Conservation (phyloP, 805 yeast species). For the Pichia heedii region DNA sequence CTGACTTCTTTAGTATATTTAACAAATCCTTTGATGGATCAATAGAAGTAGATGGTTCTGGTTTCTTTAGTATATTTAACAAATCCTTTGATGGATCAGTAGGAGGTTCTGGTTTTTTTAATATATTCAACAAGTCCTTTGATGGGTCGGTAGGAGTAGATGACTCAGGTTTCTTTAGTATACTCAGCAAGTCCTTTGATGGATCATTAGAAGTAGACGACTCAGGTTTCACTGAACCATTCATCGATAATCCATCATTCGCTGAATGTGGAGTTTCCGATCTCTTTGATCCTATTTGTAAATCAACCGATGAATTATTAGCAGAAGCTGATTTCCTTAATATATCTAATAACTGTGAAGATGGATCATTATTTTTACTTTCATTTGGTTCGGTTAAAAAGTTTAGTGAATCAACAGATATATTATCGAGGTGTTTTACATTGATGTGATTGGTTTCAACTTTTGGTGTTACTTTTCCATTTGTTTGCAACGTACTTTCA, state of each 20-base stretch:
- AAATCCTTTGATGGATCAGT: background rate
- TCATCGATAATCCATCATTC: background rate
- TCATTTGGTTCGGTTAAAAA: slow-evolving; percentile 2
- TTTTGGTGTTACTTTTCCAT: background rate
- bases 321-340: slow-evolving; percentile 1
- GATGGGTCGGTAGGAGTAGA: background rate
- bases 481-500: background rate
- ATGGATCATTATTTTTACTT: slow-evolving; percentile 3
- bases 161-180: background rate
- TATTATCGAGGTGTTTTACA: background rate
- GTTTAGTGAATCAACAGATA: slow-evolving; percentile 1
- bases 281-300: slow-evolving; percentile 4
- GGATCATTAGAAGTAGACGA: no score
- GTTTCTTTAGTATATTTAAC: background rate
- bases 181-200: slow-evolving; percentile 4
- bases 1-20: slow-evolving; percentile 3
- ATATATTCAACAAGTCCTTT: slow-evolving; percentile 2
- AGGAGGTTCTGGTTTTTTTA: slow-evolving; percentile 2
- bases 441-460: background rate
- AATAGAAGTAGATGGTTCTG: background rate
- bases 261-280: background rate
- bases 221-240: background rate
- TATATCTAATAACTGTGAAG: slow-evolving; percentile 7
- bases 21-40: slow-evolving; percentile 4
- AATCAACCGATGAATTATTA: slow-evolving; percentile 1